Base-by-base conservation (phyloP, 1,284 basidiomycete genomes). In the Kwoniella shivajii region DNA sequence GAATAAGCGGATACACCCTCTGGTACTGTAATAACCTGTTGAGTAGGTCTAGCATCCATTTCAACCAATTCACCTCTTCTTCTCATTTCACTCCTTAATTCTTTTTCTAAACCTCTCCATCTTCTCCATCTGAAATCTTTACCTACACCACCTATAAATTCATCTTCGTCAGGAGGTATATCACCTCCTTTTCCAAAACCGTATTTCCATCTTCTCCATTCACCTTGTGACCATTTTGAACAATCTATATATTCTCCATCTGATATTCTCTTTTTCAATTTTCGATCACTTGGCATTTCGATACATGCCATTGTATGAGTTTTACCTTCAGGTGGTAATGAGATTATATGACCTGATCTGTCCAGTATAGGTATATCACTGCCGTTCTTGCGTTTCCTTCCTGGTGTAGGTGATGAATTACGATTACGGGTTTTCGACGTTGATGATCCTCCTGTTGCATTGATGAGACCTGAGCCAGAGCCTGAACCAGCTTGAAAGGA, bases 261-360 rank as follows among this genome's bases (percentile, higher is more conserved):
- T 13, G 61, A 57, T 14, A 75, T 72, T 1, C 61, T 52, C 9
- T 56, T 54, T 5, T 49, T 56, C 5, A 69, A 22, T 18, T 49
- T 46, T 4, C 67, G 55, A 36, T 68, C 63, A 11, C 58, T 50
- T 0, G 65, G 66, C 31, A 78, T 64, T 59, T 74, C 69, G 4
- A 76, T 61, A 43, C 65, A 73, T 1, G 72, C 70, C 18, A 76
- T 64, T 1, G 47, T 46, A 22, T 74, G 70, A 11, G 46, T 60
- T 43, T 68, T 42, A 6, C 71, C 72, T 0, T 56, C 49, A 3
- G 45, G 39, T 3, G 71, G 72, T 6, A 64, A 56, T 4, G 61
- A 68, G 20, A 69, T 31, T 26, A 72, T 57, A 38, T 71, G 62
- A 0, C 72, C 72, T 7, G 64, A 65, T 16, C 72, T 57, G 38